Evolutionary conservation across 495 filamentous ascomycete genomes (phyloP), one percentile per base, ranked within the genome.

Genomic region (Pseudevernia furfuracea): DNA sequence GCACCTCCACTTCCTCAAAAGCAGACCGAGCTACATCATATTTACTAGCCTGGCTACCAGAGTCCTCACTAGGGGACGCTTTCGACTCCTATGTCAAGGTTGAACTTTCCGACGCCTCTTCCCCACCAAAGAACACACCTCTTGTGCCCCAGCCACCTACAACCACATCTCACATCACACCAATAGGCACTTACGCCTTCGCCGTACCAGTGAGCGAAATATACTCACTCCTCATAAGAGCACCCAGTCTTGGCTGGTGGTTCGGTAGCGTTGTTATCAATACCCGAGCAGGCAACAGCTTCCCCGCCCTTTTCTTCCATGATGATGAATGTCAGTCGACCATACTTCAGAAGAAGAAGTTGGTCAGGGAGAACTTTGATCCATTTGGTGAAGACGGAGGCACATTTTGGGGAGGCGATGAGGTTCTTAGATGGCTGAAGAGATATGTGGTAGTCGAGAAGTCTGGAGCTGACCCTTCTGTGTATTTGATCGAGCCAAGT

Each of bases 391-490:
- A 90, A 60, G 82, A 84, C 58, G 91, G 92, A 0, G 83, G 86
- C 72, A 84, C 97, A 74, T 97, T 96, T 67, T 98, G 94, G 94
- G 95, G 94, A 55, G 94, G 95, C 6, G 94, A 98, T 70, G 94
- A 98, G 78, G 89, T 98, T 9, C 71, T 98, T 38, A 79, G 93
- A 55, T 97, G 95, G 94, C 69, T 98, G 71, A 88, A 84, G 71
- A 80, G 84, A 68, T 97, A 96, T 76, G 87, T 91, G 23, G 79
- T 78, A 1, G 85, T 97, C 25, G 89, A 96, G 76, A 82, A 89
- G 55, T 92, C 90, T 32, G 82, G 80, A 5, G 90, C 89, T 1
- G 94, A 98, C 72, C 87, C 86, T 21, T 96, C 87, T 67, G 85
- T 95, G 39, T 98, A 96, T 69, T 79, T 98, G 15, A 85, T 98